Evolutionary conservation across 2,329 filamentous ascomycete species (phyloP), one percentile per base, ranked within the genome.

Genomic region (Botrytis galanthina): DNA sequence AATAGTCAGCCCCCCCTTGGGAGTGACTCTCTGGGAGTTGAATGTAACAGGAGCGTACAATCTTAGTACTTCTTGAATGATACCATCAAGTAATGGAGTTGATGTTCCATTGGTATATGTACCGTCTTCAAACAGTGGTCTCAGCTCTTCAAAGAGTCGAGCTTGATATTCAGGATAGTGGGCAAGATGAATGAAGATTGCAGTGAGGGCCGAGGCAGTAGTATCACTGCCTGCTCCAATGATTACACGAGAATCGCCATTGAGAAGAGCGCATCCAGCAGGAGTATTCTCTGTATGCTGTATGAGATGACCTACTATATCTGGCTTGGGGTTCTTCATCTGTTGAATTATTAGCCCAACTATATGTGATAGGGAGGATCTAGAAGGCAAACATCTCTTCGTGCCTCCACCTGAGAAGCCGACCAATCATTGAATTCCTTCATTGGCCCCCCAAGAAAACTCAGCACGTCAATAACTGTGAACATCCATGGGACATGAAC

Each of bases 161-260:
- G 61, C 3, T 42, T 76, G 57, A 8, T 73, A 62, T 16, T 66
- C 51, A 0, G 73, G 78, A 10, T 75, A 63, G 37, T 71, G 64
- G 5, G 74, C 75, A 3, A 80, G 67, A 51, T 76, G 73, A 75
- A 83, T 85, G 77, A 86, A 83, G 10, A 84, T 77, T 69, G 79
- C 79, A 0, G 82, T 80, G 29, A 86, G 75, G 0, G 83, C 81
- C 0, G 81, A 80, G 14, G 83, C 80, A 0, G 83, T 84, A 20
- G 84, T 86, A 74, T 85, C 84, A 62, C 81, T 83, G 29, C 82
- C 82, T 48, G 82, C 82, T 35, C 82, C 80, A 29, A 84, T 81
- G 46, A 84, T 79, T 37, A 79, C 72, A 3, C 74, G 74, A n/a
- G 76, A 71, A 68, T 79, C 76, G 20, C 74, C 75, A 9, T 64